These are phyloP conservation scores for Achaetomiella virescens DNA, from an alignment of 495 filamentous ascomycete genomes.

Conservation along the genomic window DNA sequence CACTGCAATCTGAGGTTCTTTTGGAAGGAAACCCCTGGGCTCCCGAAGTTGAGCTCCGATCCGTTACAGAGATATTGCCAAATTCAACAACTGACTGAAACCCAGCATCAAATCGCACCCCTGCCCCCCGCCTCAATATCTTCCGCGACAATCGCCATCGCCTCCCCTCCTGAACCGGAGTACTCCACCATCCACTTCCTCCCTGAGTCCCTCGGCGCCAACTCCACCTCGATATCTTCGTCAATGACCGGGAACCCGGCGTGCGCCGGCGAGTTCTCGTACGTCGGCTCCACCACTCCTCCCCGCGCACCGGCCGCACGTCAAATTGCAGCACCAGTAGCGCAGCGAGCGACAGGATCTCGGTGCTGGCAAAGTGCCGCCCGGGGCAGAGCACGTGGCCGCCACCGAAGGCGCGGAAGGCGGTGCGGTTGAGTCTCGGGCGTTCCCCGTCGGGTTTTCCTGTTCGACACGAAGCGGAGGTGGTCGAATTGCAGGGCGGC, in stretches of 20 bases:
- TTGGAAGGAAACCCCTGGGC: too few species aligned
- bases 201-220: constrained; percentile 10
- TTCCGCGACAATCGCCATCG: constrained; percentile 13
- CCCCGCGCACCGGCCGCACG: constrained; percentile 17
- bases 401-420: constrained; percentile 34
- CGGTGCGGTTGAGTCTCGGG: constrained; percentile 12
- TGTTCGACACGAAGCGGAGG: constrained; percentile 22
- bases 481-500: constrained; percentile 25
- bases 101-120: constrained; percentile 18
- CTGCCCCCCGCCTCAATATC: constrained; percentile 27
- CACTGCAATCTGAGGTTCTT: too few species aligned
- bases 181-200: constrained; percentile 16
- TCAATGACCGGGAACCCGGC: constrained; percentile 22
- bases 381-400: constrained; percentile 31
- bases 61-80: too few species aligned
- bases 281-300: constrained; percentile 18
- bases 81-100: too few species aligned
- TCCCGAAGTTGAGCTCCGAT: too few species aligned
- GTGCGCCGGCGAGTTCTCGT: constrained; percentile 17
- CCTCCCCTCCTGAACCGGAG: constrained; percentile 10
- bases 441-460: constrained; percentile 8
- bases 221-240: constrained; percentile 20
- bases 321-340: constrained; percentile 38
- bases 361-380: constrained; percentile 30
- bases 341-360: constrained; percentile 31